phyloP scores from a whole-genome alignment of 2,329 filamentous ascomycete species.

The Claviceps sorghi region DNA sequence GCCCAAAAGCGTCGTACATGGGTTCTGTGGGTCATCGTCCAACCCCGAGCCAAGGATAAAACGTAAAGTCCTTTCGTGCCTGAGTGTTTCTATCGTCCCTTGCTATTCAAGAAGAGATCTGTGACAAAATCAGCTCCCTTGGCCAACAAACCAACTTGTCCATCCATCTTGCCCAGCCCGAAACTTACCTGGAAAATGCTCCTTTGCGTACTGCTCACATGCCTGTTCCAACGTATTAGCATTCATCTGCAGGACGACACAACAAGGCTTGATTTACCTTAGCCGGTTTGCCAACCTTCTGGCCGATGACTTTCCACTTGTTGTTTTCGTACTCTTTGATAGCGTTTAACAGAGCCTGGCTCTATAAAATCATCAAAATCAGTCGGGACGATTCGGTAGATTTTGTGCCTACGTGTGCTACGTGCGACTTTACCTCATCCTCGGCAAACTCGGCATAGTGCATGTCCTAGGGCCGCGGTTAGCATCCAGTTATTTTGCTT shows the following conservation, averaged over 20 bases:
- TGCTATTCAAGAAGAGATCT: constrained; percentile 25
- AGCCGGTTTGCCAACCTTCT: constrained; percentile 93
- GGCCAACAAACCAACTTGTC: background rate
- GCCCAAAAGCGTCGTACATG: background rate
- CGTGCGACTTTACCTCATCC: constrained; percentile 57
- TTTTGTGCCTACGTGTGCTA: background rate
- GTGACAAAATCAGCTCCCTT: constrained; percentile 13
- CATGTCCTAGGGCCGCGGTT: constrained; percentile 56
- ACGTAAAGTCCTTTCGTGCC: no score
- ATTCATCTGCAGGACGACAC: background rate
- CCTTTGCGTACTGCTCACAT: constrained; percentile 76
- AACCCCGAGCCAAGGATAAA: background rate
- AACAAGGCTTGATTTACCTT: constrained; percentile 37
- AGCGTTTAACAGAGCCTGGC: constrained; percentile 67
- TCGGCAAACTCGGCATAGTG: constrained; percentile 97
- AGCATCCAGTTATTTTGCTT: background rate
- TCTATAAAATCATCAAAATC: constrained; percentile 31
- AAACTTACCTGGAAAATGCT: constrained; percentile 57
- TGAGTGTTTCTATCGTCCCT: constrained; percentile 19
- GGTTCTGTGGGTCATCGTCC: background rate
- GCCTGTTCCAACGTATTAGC: constrained; percentile 19
- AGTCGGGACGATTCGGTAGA: background rate
- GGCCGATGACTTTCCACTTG: constrained; percentile 95
- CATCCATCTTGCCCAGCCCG: background rate
- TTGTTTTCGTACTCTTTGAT: constrained; percentile 99